A percentile compares a stretch with the other conserved stretches of the same genome.
These are phyloP conservation scores for Cladosporium oxysporum DNA, from an alignment of 2,329 filamentous ascomycete species.

Conservation along the genomic window DNA sequence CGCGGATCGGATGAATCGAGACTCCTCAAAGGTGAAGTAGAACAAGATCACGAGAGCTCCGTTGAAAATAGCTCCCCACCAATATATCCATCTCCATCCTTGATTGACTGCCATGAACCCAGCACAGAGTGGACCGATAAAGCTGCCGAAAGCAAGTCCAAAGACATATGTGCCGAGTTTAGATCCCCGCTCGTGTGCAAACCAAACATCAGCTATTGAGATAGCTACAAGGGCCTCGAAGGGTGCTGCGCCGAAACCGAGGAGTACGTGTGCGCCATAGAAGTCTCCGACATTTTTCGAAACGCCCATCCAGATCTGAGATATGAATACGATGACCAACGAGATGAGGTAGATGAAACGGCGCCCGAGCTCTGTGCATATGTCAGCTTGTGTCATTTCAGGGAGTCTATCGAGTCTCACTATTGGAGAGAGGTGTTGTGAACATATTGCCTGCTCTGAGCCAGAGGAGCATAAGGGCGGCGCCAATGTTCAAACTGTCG, in stretches of 20 bases:
- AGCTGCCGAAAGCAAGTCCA: constrained; percentile 38
- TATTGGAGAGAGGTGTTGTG: constrained; percentile 23
- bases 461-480: constrained; percentile 15
- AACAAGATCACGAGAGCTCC: constrained; percentile 41
- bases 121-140: constrained; percentile 43
- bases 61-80: constrained; percentile 48
- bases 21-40: constrained; percentile 48
- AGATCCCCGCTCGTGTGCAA: constrained; percentile 47
- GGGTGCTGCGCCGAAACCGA: constrained; percentile 21
- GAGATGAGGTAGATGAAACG: constrained; percentile 22
- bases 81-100: constrained; percentile 52
- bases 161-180: constrained; percentile 52
- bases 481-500: constrained; percentile 22
- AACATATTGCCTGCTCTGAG: constrained; percentile 24
- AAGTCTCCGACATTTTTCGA: constrained; percentile 23
- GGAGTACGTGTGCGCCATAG: constrained; percentile 20
- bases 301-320: constrained; percentile 22
- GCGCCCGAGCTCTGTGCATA: constrained; percentile 21
- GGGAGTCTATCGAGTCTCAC: constrained; percentile 3
- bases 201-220: constrained; percentile 50
- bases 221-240: constrained; percentile 54
- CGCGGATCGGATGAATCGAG: constrained; percentile 27
- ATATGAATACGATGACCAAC: constrained; percentile 14
- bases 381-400: neutral
- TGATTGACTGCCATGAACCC: constrained; percentile 45